phyloP scores from a whole-genome alignment of 2,329 filamentous ascomycete genomes.

The Lachnellula subtilissima region DNA sequence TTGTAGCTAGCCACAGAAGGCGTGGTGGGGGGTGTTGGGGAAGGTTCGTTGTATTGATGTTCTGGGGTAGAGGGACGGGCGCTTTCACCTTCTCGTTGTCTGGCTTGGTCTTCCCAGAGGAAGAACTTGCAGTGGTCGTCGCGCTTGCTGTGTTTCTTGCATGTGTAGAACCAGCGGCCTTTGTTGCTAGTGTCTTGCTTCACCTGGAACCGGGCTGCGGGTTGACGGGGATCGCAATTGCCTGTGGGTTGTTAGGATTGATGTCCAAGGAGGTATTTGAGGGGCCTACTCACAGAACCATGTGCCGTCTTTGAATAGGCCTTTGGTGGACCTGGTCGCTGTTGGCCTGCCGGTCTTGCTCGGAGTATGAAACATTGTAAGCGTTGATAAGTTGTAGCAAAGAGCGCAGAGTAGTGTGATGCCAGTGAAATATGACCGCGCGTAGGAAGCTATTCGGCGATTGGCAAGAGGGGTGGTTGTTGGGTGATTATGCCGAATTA shows the following conservation, averaged over 20 bases:
- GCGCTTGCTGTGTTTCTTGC: slow-evolving; percentile 38
- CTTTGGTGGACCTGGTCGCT: slow-evolving; percentile 23
- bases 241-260: slow-evolving; percentile 30
- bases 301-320: slow-evolving; percentile 31
- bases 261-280: neutral
- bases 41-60: neutral
- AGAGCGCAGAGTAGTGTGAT: too few relatives aligned
- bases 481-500: too few relatives aligned
- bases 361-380: slow-evolving; percentile 16
- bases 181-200: slow-evolving; percentile 47
- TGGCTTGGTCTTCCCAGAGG: slow-evolving; percentile 52
- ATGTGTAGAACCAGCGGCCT: slow-evolving; percentile 50
- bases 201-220: slow-evolving; percentile 45
- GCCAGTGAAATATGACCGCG: too few relatives aligned
- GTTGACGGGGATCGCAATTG: slow-evolving; percentile 47
- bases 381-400: neutral
- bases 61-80: neutral
- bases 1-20: neutral
- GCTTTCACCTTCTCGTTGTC: slow-evolving; percentile 35
- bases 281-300: slow-evolving; percentile 35
- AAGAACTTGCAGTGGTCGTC: slow-evolving; percentile 50
- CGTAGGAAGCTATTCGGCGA: too few relatives aligned
- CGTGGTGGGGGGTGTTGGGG: neutral
- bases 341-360: slow-evolving; percentile 9
- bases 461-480: too few relatives aligned